Conservation (phyloP, 2,329 filamentous ascomycete species). For the Alternaria angustiovoidea region DNA sequence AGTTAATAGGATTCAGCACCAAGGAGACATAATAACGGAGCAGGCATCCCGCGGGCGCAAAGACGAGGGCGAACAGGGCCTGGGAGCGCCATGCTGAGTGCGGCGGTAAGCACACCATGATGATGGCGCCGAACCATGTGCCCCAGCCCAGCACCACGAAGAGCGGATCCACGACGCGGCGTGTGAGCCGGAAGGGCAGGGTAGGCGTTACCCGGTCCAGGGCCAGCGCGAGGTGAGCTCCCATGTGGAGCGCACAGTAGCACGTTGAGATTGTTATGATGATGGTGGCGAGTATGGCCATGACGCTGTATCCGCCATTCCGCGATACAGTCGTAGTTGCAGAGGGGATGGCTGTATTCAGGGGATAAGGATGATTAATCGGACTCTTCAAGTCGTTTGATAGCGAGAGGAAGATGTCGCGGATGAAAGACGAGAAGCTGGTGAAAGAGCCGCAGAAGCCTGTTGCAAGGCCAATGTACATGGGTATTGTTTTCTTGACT, state of each 20-base stretch:
- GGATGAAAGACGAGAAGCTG: constrained; percentile 85
- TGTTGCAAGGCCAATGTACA: constrained; percentile 86
- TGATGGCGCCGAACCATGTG: constrained; percentile 78
- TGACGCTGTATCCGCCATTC: constrained; percentile 80
- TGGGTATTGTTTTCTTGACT: constrained; percentile 83
- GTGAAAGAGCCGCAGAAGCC: constrained; percentile 92
- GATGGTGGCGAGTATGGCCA: constrained; percentile 80
- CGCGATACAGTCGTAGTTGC: constrained; percentile 55
- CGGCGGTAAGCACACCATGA: constrained; percentile 77
- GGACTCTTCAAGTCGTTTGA: constrained; percentile 74
- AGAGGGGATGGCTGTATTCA: constrained; percentile 41
- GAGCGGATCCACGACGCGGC: constrained; percentile 69
- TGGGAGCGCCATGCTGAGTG: constrained; percentile 76
- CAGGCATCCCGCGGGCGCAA: constrained; percentile 82
- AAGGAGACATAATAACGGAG: constrained; percentile 76
- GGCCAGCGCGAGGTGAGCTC: constrained; percentile 76
- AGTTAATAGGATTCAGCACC: constrained; percentile 71
- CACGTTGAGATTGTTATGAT: constrained; percentile 76
- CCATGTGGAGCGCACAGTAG: constrained; percentile 72
- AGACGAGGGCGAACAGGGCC: constrained; percentile 78
- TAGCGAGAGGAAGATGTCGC: constrained; percentile 80
- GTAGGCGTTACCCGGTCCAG: constrained; percentile 67
- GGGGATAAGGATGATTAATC: constrained; percentile 46
- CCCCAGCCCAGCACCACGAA: constrained; percentile 72
- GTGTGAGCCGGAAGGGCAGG: constrained; percentile 65